phyloP scores from a whole-genome alignment of 129 eudicot species.

The Centaurea solstitialis region DNA sequence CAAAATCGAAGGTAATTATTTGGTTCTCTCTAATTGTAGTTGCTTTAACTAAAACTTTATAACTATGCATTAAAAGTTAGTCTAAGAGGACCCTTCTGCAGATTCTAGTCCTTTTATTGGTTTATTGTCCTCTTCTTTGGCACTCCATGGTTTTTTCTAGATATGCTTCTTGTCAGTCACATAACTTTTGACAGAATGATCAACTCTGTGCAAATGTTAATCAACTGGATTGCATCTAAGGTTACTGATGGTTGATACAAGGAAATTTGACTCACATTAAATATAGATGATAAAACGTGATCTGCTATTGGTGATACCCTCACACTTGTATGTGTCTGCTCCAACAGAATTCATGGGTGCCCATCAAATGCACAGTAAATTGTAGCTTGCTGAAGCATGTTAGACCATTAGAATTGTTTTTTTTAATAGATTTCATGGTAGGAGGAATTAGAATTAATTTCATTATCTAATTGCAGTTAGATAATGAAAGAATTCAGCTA shows the following conservation, averaged over 20 bases:
- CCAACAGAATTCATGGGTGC: background rate
- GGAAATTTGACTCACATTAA: slow-evolving; percentile 11
- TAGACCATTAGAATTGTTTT: background rate
- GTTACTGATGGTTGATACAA: background rate
- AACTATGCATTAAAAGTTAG: background rate
- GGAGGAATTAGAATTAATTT: background rate
- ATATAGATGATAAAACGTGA: slow-evolving; percentile 3
- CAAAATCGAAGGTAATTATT: slow-evolving; percentile 78
- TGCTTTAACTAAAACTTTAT: background rate
- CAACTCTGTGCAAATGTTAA: slow-evolving; percentile 10
- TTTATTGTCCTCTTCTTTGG: background rate
- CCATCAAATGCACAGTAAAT: background rate
- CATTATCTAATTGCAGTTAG: slow-evolving; percentile 15
- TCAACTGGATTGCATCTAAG: background rate
- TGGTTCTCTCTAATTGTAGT: slow-evolving; percentile 10
- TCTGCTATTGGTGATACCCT: slow-evolving; percentile 14
- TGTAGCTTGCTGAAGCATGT: slow-evolving; percentile 6
- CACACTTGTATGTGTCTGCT: slow-evolving; percentile 4
- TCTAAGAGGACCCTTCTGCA: slow-evolving; percentile 13
- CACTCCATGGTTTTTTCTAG: background rate
- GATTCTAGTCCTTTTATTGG: background rate
- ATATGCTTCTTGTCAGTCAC: slow-evolving; percentile 18
- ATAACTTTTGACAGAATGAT: slow-evolving; percentile 1
- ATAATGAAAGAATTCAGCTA: slow-evolving; percentile 8
- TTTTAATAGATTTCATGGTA: background rate